Base-by-base conservation (phyloP, 106 monocot species). In the Dioscorea alata region DNA sequence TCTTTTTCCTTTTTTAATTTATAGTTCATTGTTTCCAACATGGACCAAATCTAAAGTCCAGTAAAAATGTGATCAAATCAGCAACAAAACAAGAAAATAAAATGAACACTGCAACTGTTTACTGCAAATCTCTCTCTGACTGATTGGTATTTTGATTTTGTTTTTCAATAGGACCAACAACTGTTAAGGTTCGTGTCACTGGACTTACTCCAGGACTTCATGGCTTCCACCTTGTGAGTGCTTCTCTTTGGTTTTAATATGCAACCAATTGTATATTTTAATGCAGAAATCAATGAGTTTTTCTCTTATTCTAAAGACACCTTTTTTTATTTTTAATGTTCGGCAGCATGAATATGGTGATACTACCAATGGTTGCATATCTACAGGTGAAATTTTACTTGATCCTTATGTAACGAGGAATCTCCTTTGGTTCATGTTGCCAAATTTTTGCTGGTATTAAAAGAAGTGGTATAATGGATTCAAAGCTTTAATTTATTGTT, bases 331-430 rank as follows among this genome's bases (percentile, higher is more conserved):
- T 68, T 66, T 12, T 31, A 19, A 34, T 80, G 5, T 62, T 31
- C 58, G 77, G 61, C 78, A 90, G 90, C 90, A 90, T 33, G 78
- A 90, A 59, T 90, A 50, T 61, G 90, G 90, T 23, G 86, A 90
- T 54, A 86, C 83, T 33, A 90, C 86, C 23, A 90, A 90, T 80
- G 90, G 90, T 19, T 90, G 90, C 81, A 86, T 90, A 34, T 88
- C 88, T 33, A 86, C 90, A 70, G 90, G 90, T 90, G 28, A 28
- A 28, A 1, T 28, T 50, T 17, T 63, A 22, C n/a, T 63, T 22
- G 20, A 34, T 16, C 33, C 34, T 50, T 20, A 21, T 0, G 15
- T 64, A 64, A 7, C 42, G 0, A 42, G 42, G 6, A 42, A 42
- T 42, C 5, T 42, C 42, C 10, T 42, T 42, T 42, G 42, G 6